Evolutionary conservation across 805 yeast species (phyloP), one percentile per base, ranked within the genome.

Genomic region (Metschnikowia borealis): DNA sequence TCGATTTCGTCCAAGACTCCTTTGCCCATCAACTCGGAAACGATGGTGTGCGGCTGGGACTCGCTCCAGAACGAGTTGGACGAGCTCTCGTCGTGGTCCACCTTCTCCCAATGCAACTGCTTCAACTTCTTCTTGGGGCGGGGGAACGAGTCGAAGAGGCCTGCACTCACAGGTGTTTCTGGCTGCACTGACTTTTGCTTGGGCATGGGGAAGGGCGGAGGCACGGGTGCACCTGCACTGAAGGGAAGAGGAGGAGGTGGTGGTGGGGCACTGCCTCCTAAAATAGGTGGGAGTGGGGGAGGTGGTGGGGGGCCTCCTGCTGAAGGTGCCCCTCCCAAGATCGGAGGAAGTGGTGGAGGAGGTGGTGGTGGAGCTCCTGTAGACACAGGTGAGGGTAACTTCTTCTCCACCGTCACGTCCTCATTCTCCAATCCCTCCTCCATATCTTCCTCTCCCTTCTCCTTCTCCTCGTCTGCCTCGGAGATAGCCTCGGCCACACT

Each of bases 41-140:
- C 80, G 44, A 80, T 66, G 0, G 60, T 51, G 11, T 71, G 70
- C 18, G 79, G 77, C 43, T 78, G 73, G 0, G 69, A 59, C 38
- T 64, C 62, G 31, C 74, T 74, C 95, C 95, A 87, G 56, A 87
- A 76, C 0, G 94, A 84, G 38, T 79, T 73, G 15, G 74, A 70
- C 14, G 83, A 70, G 29, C 57, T 56, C 18, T 53, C 58, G 15
- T 61, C 57, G 44, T 73, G 65, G 13, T 83, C 87, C 42, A 87
- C 69, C 60, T 82, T 85, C 54, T 87, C 94, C 95, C 94, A 87
- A 59, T 87, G 95, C 54, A 87, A 78, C 60, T 87, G 95, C 61
- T 85, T 87, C 69, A 87, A 68, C 64, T 81, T 83, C 53, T 73
- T 75, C 63, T 75, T 75, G 17, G 84, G 82, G 55, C 81, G 69